phyloP scores from a whole-genome alignment of 2,329 filamentous ascomycete genomes.

The Penicillium glabrum region DNA sequence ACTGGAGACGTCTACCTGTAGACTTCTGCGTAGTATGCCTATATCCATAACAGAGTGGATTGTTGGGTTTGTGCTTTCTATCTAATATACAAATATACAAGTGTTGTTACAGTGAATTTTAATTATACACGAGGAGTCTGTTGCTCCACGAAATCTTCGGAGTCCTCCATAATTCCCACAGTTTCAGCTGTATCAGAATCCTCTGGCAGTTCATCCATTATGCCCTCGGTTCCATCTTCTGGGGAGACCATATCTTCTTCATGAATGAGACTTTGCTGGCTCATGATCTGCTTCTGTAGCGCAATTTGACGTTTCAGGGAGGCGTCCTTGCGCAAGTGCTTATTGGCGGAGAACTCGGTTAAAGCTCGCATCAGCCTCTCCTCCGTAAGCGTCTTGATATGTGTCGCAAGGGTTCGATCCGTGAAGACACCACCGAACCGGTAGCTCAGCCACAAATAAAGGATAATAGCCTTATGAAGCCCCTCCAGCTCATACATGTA shows the following conservation, averaged over 20 bases:
- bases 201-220: slow-evolving; percentile 18
- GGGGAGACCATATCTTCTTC: slow-evolving; percentile 18
- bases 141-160: not conserved
- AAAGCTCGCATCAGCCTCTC: slow-evolving; percentile 68
- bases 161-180: not conserved
- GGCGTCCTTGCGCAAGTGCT: slow-evolving; percentile 40
- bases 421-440: slow-evolving; percentile 79
- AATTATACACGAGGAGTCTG: not conserved
- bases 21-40: too few relatives aligned
- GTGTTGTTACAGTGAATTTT: not conserved
- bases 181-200: slow-evolving; percentile 1
- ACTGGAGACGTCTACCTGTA: too few relatives aligned
- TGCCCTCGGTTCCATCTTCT: slow-evolving; percentile 7
- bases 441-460: slow-evolving; percentile 93
- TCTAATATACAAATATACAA: slow-evolving; percentile 21
- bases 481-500: slow-evolving; percentile 71
- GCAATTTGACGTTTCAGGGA: slow-evolving; percentile 39
- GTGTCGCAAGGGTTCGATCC: slow-evolving; percentile 71
- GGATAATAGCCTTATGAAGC: slow-evolving; percentile 77
- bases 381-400: slow-evolving; percentile 77
- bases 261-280: slow-evolving; percentile 27
- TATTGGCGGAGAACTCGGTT: slow-evolving; percentile 54
- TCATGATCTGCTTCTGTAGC: slow-evolving; percentile 35
- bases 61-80: slow-evolving; percentile 15
- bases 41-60: not conserved